Evolutionary conservation across 768 basidiomycete species (phyloP), one percentile per base, ranked within the genome.

Genomic region (Rhizopogon vesiculosus): DNA sequence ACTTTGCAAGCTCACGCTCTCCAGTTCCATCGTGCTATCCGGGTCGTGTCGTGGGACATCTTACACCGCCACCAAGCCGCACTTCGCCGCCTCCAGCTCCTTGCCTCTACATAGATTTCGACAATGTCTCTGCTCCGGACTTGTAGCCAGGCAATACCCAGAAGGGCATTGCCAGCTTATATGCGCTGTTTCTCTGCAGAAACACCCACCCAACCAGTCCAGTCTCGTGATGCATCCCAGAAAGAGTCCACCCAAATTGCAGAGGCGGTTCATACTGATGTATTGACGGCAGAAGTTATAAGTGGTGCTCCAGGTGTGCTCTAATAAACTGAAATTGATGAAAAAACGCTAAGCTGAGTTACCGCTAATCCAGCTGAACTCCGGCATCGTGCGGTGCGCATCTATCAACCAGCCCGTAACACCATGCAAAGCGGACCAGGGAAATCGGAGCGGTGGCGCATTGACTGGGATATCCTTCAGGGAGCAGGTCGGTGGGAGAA

Each of bases 401-500:
- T 99, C 66, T 99, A 85, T 74, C 89, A 93, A 68, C 92, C 95
- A 2, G 86, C 94, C 5, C 86, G 90, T 55, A 93, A 92, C 62
- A 95, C 95, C 3, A 98, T 96, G 85, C 94, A 98, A 72, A 94
- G 92, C 53, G 96, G 92, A 48, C 80, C 85, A 42, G 86, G 84
- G 51, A 94, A 94, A 72, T 82, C 84, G 10, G 82, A 88, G 61
- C 85, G 89, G 63, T 99, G 96, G 96, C 78, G 92, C 60, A 84
- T 99, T 65, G 96, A 98, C 71, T 98, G 87, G 78, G 96, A 98
- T 64, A 85, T 85, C 55, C 76, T 98, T n/a, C 84, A 83, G 56
- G 93, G 95, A 35, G 86, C 82, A 29, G 93, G 91, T 12, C 81
- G 96, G 51, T 99, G 96, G 96, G 94, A 98, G 79, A 99, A 98